Base-by-base conservation (phyloP, 1,284 basidiomycete species). In the Meira nashicola region DNA sequence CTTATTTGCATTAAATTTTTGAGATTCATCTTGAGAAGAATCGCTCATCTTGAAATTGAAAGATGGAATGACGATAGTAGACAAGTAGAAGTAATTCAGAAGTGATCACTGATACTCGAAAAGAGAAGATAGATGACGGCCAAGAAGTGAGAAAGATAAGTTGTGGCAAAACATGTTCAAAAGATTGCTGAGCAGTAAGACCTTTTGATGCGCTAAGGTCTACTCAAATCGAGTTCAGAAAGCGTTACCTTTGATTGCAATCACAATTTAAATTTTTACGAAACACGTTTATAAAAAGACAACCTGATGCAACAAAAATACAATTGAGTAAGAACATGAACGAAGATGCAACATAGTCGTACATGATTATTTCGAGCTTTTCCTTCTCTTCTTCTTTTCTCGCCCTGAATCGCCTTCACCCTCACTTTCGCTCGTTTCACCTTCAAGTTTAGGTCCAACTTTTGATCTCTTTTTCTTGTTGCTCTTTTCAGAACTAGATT, bases 371-470 rank as follows among this genome's bases (percentile, higher is more conserved):
- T n/a, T 59, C 4, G 15, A 14, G 25, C 21, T 38, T 57, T 15
- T 46, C 41, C 25, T 33, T 19, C 19, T 47, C 52, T 37, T 49
- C 53, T 28, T 65, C 57, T 50, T 48, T 25, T 17, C 40, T 33
- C 41, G 58, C 57, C 17, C 33, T 33, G n/a, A 63, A 33, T 2
- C 64, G 5, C 50, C 39, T 17, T 53, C 50, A 39, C 50, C 38
- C 15, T 53, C 50, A 41, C 50, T 41, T 14, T 15, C 50, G 28
- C 50, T 53, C 17, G 50, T 41, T 38, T 53, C 50, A 15, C n/a
- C 28, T 25, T 53, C 39, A 17, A 5, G 17, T 25, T 33, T 39
- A 4, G 50, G 50, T 38, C 50, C 50, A n/a, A 39, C 19, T 19
- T 41, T 53, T 14, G 21, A 17, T 38, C 37, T 39, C 50, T 53